Conservation (phyloP, 768 basidiomycete genomes). For the Psilocybe tampanensis region DNA sequence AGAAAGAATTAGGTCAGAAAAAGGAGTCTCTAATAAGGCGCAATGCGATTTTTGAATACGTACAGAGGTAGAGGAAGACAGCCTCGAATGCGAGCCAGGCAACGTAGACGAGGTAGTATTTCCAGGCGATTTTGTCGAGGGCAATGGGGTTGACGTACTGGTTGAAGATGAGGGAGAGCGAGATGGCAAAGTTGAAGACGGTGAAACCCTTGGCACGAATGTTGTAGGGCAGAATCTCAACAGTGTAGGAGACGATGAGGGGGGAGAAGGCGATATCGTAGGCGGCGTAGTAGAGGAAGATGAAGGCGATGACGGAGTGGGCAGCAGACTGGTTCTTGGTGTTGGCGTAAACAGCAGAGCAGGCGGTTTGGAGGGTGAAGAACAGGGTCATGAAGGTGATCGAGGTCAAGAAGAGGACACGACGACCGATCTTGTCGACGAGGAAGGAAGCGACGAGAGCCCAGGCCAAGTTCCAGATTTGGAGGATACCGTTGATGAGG, state of each 20-base stretch:
- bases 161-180: slow-evolving; percentile 83
- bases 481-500: slow-evolving; percentile 84
- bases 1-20: slow-evolving; percentile 8
- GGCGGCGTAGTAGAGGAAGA: slow-evolving; percentile 79
- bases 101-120: slow-evolving; percentile 79
- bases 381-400: slow-evolving; percentile 61
- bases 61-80: slow-evolving; percentile 64
- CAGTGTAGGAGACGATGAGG: slow-evolving; percentile 83
- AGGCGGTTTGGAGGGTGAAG: slow-evolving; percentile 70
- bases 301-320: slow-evolving; percentile 79
- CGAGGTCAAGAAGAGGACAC: slow-evolving; percentile 70
- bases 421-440: slow-evolving; percentile 69
- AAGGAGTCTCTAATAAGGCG: no score
- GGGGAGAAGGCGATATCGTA: slow-evolving; percentile 88
- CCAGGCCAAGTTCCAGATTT: slow-evolving; percentile 73
- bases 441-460: slow-evolving; percentile 32
- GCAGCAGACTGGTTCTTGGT: slow-evolving; percentile 45
- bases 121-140: slow-evolving; percentile 65
- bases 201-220: slow-evolving; percentile 88
- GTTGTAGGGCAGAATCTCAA: slow-evolving; percentile 84
- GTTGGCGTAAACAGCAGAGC: slow-evolving; percentile 58
- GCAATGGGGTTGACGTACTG: slow-evolving; percentile 89
- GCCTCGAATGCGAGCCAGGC: slow-evolving; percentile 70
- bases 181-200: slow-evolving; percentile 79
- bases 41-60: no score